A percentile compares a stretch with the other conserved stretches of the same genome.
Evolutionary conservation across 1,139 yeast species (phyloP).

Genomic region (Candida smagusa): DNA sequence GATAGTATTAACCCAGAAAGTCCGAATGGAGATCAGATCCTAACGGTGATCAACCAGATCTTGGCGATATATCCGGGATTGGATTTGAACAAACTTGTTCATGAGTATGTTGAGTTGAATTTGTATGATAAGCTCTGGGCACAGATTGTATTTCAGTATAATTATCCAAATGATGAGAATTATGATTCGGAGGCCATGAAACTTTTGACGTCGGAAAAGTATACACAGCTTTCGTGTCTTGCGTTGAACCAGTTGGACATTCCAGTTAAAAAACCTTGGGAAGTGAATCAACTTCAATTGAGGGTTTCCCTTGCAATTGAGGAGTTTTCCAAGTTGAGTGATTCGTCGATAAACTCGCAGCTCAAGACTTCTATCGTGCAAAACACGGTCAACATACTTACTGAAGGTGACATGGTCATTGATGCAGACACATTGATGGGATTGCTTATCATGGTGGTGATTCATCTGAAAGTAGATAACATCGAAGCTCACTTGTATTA

Average conservation of each 20-base stretch:
- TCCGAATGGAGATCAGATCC: conserved; percentile 36
- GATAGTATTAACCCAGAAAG: conserved; percentile 36
- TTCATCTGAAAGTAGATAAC: conserved; percentile 57
- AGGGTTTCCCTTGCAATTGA: conserved; percentile 52
- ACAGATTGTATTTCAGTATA: conserved; percentile 39
- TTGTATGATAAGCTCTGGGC: conserved; percentile 66
- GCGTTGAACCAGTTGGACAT: conserved; percentile 73
- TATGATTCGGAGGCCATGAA: conserved; percentile 29
- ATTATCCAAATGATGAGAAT: conserved; percentile 27
- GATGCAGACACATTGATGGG: conserved; percentile 86
- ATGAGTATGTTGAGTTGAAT: conserved; percentile 67
- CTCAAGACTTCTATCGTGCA: conserved; percentile 53
- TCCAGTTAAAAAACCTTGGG: conserved; percentile 44
- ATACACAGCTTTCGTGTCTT: conserved; percentile 45
- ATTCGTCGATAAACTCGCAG: conserved; percentile 46
- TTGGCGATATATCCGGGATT: conserved; percentile 39
- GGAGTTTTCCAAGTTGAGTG: conserved; percentile 50
- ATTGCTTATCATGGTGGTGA: conserved; percentile 65
- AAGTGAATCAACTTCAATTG: conserved; percentile 41
- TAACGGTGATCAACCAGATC: conserved; percentile 30
- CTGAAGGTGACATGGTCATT: conserved; percentile 37
- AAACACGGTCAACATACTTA: conserved; percentile 52
- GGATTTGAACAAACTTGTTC: conserved; percentile 55
- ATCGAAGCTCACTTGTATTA: conserved; percentile 65
- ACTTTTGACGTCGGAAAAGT: conserved; percentile 30